Evolutionary conservation across 495 filamentous ascomycete genomes (phyloP), one percentile per base, ranked within the genome.

Genomic region (Aspergillus haitiensis): DNA sequence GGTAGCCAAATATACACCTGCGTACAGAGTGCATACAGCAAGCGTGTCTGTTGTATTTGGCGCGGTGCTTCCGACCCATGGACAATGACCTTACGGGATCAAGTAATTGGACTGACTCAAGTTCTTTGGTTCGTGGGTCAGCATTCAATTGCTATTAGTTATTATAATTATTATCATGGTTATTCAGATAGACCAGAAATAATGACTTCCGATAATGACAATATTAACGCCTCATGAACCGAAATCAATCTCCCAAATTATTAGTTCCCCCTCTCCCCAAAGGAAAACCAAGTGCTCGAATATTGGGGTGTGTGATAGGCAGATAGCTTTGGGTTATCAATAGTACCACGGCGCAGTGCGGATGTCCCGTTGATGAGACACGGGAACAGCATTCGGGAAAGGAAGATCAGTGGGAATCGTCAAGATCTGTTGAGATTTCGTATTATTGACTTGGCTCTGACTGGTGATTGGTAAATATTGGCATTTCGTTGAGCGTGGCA

Each of bases 321-420:
- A 21, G 15, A 18, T 8, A 18, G 7, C 27, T 33, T 59, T 51
- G 31, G 48, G 39, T 49, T 58, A 39, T 57, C 50, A 27, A 4
- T 36, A 55, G 59, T 49, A 61, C 68, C 70, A 64, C 61, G 68
- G 62, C 59, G 66, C 67, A 10, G 59, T 31, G 53, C 65, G 62
- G 65, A 55, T 48, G 62, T 49, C 45, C 61, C 65, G 49, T 51
- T 59, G 45, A 60, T 32, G 62, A 65, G 64, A 68, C 66, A 65
- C 63, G 68, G 72, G 61, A 69, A 61, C 60, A 61, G 53, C 55
- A 56, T 60, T 58, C 62, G 60, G 62, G 74, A 55, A 68, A 60
- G 70, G 72, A 58, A 73, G 74, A 76, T 75, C 74, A 76, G 72
- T 76, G 74, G 72, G 60, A 62, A 62, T 61, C 59, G 53, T 62